These are phyloP conservation scores for Annulohypoxylon moriforme DNA, from an alignment of 495 filamentous ascomycete species.

Conservation along the genomic window DNA sequence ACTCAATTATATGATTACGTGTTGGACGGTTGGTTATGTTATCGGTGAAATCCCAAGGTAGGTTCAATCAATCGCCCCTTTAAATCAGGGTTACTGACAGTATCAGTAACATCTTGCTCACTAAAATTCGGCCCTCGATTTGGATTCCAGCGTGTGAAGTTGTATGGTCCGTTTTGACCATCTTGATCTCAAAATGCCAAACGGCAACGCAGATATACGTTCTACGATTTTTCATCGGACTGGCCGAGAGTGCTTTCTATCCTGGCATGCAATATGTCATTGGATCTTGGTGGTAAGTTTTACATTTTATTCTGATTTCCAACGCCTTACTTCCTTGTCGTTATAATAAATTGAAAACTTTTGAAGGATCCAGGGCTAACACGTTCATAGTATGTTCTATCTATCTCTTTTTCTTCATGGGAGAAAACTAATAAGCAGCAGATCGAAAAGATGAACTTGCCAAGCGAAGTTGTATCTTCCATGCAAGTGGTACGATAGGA, in stretches of 20 bases:
- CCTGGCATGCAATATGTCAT: constrained; percentile 63
- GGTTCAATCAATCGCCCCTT: constrained; percentile 25
- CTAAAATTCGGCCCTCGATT: constrained; percentile 64
- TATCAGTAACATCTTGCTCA: constrained; percentile 52
- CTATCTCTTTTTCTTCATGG: neutral
- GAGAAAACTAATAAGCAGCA: constrained; percentile 13
- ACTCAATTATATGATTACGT: constrained; percentile 62
- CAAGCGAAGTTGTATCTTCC: constrained; percentile 73
- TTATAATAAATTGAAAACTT: neutral
- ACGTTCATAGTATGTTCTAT: constrained; percentile 19
- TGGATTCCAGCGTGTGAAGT: constrained; percentile 70
- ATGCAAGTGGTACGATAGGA: constrained; percentile 63
- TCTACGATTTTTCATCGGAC: constrained; percentile 68
- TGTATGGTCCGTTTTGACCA: constrained; percentile 66
- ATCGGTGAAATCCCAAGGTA: constrained; percentile 69
- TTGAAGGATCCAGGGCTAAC: constrained; percentile 10
- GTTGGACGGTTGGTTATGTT: constrained; percentile 73
- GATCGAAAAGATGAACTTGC: constrained; percentile 65
- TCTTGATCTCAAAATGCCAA: constrained; percentile 60
- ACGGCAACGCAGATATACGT: constrained; percentile 64
- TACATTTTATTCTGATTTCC: constrained; percentile 13
- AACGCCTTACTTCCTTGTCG: neutral
- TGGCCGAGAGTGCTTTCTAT: constrained; percentile 60
- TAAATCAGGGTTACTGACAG: constrained; percentile 30
- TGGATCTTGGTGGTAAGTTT: constrained; percentile 62